Base-by-base conservation (phyloP, 306 rosid genomes). In the Lagenaria siceraria region DNA sequence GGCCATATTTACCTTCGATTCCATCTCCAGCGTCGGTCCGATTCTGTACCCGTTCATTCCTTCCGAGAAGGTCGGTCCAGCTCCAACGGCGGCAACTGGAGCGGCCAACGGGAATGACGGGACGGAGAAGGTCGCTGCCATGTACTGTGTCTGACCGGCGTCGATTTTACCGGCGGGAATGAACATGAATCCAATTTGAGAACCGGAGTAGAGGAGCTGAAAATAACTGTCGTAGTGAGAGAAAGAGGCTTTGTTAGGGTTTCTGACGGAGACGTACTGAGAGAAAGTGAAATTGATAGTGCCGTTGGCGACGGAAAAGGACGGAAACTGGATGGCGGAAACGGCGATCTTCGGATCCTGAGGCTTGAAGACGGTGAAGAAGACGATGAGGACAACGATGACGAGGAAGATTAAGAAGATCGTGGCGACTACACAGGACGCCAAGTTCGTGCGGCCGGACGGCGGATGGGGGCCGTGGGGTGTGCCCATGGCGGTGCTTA, bases 131-230 rank as follows among this genome's bases (percentile, higher is more conserved):
- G 95, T 92, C 24, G 97, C 98, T 0, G 92, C 92, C 91, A 95
- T 86, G 86, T 77, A 84, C 79, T 90, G 84, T 24, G 97, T 95
- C 54, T 78, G 83, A 0, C 89, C 88, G 21, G 97, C 81, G 46
- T 83, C 89, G 85, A 95, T 87, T 78, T 81, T 79, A 3, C 92
- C 97, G 78, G 98, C 97, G 36, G 98, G 98, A 3, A 95, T 91
- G 82, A 95, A 95, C 96, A 95, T 81, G 89, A 95, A 95, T 0
- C 98, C 98, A 79, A 95, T 85, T 69, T 86, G 96, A 4, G 5
- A 78, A 11, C 98, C 97, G 61, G 87, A 78, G 83, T 85, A 89
- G 86, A 95, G 79, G 62, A 95, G 93, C 91, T 91, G 97, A 62
- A 95, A 89, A 4, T 90, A 84, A 77, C 96, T 89, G 76, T 95